Evolutionary conservation across 202 grass and related monocot species (phyloP).

Genomic region (Cymbopogon flexuosus): DNA sequence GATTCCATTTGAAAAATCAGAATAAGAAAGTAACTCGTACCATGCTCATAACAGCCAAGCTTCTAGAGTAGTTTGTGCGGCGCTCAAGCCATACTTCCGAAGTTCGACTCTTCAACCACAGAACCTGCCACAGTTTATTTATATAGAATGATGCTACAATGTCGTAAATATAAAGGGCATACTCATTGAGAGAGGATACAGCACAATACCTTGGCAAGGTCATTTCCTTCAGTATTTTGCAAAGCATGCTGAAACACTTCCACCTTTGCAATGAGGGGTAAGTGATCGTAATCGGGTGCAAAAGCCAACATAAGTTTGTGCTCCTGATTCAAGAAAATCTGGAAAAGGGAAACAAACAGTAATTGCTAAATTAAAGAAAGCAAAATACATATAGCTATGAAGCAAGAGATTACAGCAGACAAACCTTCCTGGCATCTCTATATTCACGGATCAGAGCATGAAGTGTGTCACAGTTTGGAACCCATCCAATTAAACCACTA

Average conservation of each 20-base stretch:
- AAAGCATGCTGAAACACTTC: slow-evolving; percentile 98
- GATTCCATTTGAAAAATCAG: slow-evolving; percentile 7
- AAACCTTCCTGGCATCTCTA: slow-evolving; percentile 94
- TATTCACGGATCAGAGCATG: slow-evolving; percentile 95
- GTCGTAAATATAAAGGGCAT: slow-evolving; percentile 15
- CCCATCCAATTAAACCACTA: slow-evolving; percentile 98
- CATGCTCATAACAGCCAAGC: slow-evolving; percentile 99
- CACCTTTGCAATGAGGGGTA: slow-evolving; percentile 87
- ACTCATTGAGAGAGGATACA: slow-evolving; percentile 11
- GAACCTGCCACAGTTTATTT: slow-evolving; percentile 54
- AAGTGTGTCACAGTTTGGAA: slow-evolving; percentile 89
- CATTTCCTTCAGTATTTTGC: slow-evolving; percentile 85
- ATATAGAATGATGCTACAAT: slow-evolving; percentile 13
- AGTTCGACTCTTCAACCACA: slow-evolving; percentile 94
- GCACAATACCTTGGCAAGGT: slow-evolving; percentile 77
- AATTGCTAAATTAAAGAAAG: slow-evolving; percentile 4
- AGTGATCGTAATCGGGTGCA: slow-evolving; percentile 93
- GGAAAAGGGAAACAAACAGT: slow-evolving; percentile 23
- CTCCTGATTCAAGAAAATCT: slow-evolving; percentile 99
- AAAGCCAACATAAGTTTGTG: slow-evolving; percentile 91
- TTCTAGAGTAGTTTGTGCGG: slow-evolving; percentile 94
- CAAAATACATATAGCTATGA: background rate
- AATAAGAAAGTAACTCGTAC: slow-evolving; percentile 45
- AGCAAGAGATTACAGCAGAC: slow-evolving; percentile 24
- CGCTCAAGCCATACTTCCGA: slow-evolving; percentile 97